These are phyloP conservation scores for Leishmania amazonensis DNA, from an alignment of 208 protist species.

Conservation along the genomic window DNA sequence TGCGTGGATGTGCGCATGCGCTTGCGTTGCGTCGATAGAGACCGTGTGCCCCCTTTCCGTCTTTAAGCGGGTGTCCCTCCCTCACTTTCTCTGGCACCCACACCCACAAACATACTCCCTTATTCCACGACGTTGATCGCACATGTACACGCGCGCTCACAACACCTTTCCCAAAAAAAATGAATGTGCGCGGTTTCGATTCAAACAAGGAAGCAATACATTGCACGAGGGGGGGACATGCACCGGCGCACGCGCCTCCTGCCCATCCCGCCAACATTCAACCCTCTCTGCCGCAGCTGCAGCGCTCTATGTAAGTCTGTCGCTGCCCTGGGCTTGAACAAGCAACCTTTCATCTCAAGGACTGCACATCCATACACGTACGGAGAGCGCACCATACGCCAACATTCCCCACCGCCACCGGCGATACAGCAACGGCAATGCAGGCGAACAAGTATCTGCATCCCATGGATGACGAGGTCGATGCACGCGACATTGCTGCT, in stretches of 20 bases:
- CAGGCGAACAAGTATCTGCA: conserved; percentile 14
- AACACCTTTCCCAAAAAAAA: background rate
- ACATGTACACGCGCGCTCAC: background rate
- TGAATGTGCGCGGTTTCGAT: background rate
- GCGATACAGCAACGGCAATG: conserved; percentile 8
- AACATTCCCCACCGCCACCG: background rate
- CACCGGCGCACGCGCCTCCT: background rate
- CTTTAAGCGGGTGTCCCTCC: background rate
- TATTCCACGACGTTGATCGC: background rate
- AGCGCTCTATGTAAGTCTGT: background rate
- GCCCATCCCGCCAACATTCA: background rate
- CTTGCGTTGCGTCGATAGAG: background rate
- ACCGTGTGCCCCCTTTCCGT: background rate
- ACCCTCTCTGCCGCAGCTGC: background rate
- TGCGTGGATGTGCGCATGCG: background rate
- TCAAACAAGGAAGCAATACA: background rate
- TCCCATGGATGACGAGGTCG: conserved; percentile 18
- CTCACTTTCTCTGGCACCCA: background rate
- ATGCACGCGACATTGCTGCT: conserved; percentile 50
- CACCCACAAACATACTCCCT: background rate
- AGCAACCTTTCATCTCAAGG: background rate
- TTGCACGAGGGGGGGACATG: background rate
- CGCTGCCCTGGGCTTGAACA: background rate
- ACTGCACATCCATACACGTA: background rate
- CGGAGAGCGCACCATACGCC: background rate